These are phyloP conservation scores for Pelargonium cotyledonis DNA, from an alignment of 441 rosid genomes.

Conservation along the genomic window DNA sequence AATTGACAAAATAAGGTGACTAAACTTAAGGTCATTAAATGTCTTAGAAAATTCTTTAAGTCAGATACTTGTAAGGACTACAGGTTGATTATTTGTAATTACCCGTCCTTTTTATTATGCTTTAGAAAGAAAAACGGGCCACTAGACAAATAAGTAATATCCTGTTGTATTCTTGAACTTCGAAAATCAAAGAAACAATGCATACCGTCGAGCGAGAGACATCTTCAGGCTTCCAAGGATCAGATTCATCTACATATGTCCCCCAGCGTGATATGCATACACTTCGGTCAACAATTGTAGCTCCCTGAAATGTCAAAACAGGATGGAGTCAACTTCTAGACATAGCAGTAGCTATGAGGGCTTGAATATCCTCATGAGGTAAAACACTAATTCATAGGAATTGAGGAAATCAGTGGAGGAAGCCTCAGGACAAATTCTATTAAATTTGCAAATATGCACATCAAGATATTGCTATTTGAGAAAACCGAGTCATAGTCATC, in stretches of 20 bases:
- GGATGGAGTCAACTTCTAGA: conserved; percentile 10
- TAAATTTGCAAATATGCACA: background rate
- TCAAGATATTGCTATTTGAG: background rate
- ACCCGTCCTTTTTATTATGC: too few relatives aligned
- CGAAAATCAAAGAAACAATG: background rate
- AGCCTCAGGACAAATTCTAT: background rate
- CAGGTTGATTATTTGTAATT: too few relatives aligned
- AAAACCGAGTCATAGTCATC: background rate
- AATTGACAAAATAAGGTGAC: too few relatives aligned
- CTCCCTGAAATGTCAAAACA: conserved; percentile 53
- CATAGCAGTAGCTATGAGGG: conserved; percentile 1
- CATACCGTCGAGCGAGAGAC: conserved; percentile 33
- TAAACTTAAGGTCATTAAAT: too few relatives aligned
- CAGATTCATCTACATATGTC: conserved; percentile 40
- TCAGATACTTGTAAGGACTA: too few relatives aligned
- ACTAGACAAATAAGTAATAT: background rate
- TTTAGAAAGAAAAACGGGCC: too few relatives aligned
- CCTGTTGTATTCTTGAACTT: background rate
- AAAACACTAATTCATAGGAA: background rate
- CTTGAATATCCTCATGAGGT: background rate
- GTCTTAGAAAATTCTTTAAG: too few relatives aligned
- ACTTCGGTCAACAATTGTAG: conserved; percentile 63
- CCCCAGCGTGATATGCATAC: conserved; percentile 63
- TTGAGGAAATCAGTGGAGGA: background rate
- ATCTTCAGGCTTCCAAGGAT: conserved; percentile 37